Conservation (phyloP, 2,329 filamentous ascomycete species). For the Triangularia verruculosa region DNA sequence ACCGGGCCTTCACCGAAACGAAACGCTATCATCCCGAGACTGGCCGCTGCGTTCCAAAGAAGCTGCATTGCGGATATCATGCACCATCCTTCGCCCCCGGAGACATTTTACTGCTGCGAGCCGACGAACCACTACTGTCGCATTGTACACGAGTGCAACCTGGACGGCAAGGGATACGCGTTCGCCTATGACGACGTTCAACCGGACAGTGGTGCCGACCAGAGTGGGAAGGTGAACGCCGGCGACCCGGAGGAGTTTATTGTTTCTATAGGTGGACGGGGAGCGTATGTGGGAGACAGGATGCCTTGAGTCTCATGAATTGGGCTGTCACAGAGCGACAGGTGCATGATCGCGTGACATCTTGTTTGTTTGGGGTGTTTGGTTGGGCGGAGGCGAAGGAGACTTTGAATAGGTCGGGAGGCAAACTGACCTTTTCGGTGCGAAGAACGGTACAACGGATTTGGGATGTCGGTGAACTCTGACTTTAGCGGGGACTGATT, state of each 20-base stretch:
- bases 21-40: slow-evolving; percentile 46
- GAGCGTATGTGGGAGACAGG: slow-evolving; percentile 29
- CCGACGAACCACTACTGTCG: slow-evolving; percentile 58
- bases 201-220: slow-evolving; percentile 48
- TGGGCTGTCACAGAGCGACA: background rate
- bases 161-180: slow-evolving; percentile 56
- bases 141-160: slow-evolving; percentile 52
- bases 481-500: too few relatives aligned
- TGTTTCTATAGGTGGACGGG: slow-evolving; percentile 48
- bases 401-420: too few relatives aligned
- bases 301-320: slow-evolving; percentile 8
- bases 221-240: slow-evolving; percentile 55
- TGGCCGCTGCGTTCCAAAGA: slow-evolving; percentile 52
- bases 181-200: slow-evolving; percentile 62
- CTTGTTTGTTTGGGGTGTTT: background rate
- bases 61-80: slow-evolving; percentile 48
- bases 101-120: slow-evolving; percentile 38
- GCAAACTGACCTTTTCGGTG: too few relatives aligned
- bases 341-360: too few relatives aligned
- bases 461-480: too few relatives aligned
- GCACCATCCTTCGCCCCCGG: slow-evolving; percentile 39
- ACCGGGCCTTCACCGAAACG: slow-evolving; percentile 38
- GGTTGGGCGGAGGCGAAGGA: too few relatives aligned
- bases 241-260: slow-evolving; percentile 47
- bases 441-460: too few relatives aligned